These are phyloP conservation scores for Mucor piriformis DNA, from an alignment of 371 early-diverging fungal genomes.

Conservation along the genomic window DNA sequence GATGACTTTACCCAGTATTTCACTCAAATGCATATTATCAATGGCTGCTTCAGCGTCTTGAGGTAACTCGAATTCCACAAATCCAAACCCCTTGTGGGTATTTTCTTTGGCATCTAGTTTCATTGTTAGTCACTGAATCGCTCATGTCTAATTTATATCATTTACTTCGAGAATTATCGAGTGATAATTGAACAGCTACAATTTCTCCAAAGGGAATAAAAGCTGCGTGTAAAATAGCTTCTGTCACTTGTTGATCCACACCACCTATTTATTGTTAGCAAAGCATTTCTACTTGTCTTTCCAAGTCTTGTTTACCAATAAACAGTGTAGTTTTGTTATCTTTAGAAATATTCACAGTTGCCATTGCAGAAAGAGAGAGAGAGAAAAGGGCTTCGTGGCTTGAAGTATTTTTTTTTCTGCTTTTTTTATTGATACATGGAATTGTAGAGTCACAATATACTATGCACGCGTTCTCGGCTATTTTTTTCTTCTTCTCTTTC, in stretches of 20 bases:
- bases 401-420: background rate
- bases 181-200: slow-evolving; percentile 83
- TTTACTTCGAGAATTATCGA: slow-evolving; percentile 55
- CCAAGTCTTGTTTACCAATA: slow-evolving; percentile 45
- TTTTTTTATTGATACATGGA: background rate
- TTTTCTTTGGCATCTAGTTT: slow-evolving; percentile 43
- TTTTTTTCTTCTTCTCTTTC: background rate
- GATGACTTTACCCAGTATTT: slow-evolving; percentile 88
- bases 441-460: background rate
- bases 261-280: slow-evolving; percentile 59
- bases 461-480: background rate
- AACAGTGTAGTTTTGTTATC: slow-evolving; percentile 59
- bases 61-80: slow-evolving; percentile 88
- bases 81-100: slow-evolving; percentile 91
- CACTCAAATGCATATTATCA: slow-evolving; percentile 93
- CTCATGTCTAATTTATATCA: background rate
- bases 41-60: slow-evolving; percentile 89
- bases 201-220: slow-evolving; percentile 98
- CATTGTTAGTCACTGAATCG: background rate
- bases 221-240: slow-evolving; percentile 80
- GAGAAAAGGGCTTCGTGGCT: background rate
- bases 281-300: background rate
- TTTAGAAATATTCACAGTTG: slow-evolving; percentile 30
- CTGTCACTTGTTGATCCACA: slow-evolving; percentile 80
- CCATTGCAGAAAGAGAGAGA: slow-evolving; percentile 10